Conservation (phyloP, 441 rosid species). For the Gossypium lobatum region DNA sequence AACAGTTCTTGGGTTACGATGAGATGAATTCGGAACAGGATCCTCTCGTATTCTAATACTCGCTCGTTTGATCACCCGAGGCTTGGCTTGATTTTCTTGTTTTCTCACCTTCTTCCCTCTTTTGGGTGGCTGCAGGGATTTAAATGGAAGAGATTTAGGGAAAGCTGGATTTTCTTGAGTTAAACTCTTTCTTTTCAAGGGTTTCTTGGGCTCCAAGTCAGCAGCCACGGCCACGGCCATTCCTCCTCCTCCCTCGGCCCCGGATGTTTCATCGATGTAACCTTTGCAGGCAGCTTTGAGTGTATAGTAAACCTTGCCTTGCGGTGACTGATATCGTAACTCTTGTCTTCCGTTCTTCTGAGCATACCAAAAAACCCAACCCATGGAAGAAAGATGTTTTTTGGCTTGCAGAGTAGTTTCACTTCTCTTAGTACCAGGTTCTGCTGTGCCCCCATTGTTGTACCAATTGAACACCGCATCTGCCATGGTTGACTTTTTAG, state of each 20-base stretch:
- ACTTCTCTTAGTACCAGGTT: not conserved
- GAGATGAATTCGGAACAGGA: not conserved
- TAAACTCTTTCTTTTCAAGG: not conserved
- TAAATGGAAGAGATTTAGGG: not conserved
- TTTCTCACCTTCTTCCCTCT: not conserved
- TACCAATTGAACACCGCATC: not conserved
- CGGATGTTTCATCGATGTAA: not conserved
- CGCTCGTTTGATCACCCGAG: constrained; percentile 1
- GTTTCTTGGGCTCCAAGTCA: not conserved
- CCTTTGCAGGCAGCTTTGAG: constrained; percentile 17
- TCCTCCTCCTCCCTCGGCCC: not conserved
- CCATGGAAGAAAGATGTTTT: constrained; percentile 16
- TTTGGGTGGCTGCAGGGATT: not conserved
- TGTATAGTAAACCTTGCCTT: not conserved
- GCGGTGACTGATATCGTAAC: constrained; percentile 19
- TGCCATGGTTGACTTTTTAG: not conserved
- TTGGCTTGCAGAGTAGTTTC: constrained; percentile 11
- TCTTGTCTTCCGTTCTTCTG: not conserved
- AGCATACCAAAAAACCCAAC: constrained; percentile 15
- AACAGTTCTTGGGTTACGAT: constrained; percentile 13
- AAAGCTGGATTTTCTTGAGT: not conserved
- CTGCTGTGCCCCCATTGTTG: not conserved
- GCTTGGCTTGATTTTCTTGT: not conserved
- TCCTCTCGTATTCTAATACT: constrained; percentile 1
- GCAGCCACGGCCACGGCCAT: not conserved